Conservation (phyloP, 2,329 filamentous ascomycete genomes). For the Phoma sp. region DNA sequence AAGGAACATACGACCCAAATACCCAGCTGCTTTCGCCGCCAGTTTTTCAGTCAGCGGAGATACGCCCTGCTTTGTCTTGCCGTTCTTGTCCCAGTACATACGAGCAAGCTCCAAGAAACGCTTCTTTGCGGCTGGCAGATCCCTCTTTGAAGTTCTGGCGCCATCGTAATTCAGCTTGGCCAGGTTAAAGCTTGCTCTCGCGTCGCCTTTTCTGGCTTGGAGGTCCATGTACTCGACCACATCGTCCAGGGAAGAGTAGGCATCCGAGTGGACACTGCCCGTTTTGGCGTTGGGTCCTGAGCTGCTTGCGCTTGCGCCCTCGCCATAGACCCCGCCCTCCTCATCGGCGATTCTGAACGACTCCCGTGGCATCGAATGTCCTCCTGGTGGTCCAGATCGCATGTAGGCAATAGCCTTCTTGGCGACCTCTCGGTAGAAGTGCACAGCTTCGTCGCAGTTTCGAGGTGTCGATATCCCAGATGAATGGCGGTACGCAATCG, state of each 20-base stretch:
- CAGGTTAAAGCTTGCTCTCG: constrained; percentile 84
- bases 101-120: constrained; percentile 83
- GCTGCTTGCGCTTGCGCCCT: constrained; percentile 90
- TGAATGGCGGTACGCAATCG: constrained; percentile 84
- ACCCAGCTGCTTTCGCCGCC: constrained; percentile 84
- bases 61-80: constrained; percentile 74
- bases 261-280: constrained; percentile 75
- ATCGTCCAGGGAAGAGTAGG: constrained; percentile 87
- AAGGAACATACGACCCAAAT: constrained; percentile 87
- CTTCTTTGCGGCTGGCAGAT: constrained; percentile 75
- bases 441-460: constrained; percentile 82
- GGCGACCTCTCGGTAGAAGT: constrained; percentile 91
- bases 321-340: constrained; percentile 89
- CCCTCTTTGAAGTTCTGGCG: constrained; percentile 74
- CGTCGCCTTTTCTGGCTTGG: constrained; percentile 87
- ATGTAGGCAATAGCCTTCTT: constrained; percentile 92
- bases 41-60: constrained; percentile 76
- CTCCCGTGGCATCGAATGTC: constrained; percentile 77
- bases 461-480: constrained; percentile 84
- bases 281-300: constrained; percentile 83
- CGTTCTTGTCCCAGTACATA: constrained; percentile 82
- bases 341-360: constrained; percentile 90
- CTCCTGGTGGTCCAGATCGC: constrained; percentile 88
- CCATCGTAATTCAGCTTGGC: constrained; percentile 91
- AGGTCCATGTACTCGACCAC: constrained; percentile 93